phyloP scores from a whole-genome alignment of 75 land plant species.

The Pinus albicaulis region DNA sequence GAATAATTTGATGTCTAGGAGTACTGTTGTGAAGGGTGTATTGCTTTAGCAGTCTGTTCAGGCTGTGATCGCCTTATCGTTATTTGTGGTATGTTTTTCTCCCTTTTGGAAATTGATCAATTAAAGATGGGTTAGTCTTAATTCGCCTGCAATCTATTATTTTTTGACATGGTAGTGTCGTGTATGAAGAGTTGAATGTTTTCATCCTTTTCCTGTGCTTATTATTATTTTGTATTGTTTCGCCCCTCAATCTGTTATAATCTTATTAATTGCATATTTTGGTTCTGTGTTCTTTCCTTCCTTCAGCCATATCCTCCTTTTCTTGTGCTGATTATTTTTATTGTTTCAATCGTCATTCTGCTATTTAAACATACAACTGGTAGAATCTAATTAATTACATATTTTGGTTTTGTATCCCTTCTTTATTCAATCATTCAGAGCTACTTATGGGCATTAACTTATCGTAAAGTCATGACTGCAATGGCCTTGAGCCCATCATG shows the following conservation, averaged over 20 bases:
- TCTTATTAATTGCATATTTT: neutral
- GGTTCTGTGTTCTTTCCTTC: neutral
- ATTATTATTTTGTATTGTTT: neutral
- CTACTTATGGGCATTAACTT: too few relatives aligned
- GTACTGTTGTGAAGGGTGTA: slow-evolving; percentile 65
- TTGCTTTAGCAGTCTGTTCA: slow-evolving; percentile 73
- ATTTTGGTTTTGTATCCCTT: neutral
- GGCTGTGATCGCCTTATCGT: slow-evolving; percentile 50
- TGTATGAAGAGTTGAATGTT: too few relatives aligned
- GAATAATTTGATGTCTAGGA: slow-evolving; percentile 59
- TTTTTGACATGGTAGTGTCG: too few relatives aligned
- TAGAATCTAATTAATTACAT: neutral
- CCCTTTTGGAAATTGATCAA: neutral
- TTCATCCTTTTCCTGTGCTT: neutral
- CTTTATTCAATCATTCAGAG: neutral
- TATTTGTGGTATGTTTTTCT: slow-evolving; percentile 45
- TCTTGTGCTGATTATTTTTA: neutral
- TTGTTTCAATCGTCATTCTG: neutral
- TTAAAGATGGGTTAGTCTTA: neutral
- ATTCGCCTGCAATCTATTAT: too few relatives aligned
- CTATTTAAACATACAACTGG: neutral
- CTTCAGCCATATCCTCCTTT: neutral
- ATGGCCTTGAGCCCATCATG: neutral
- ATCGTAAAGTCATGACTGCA: neutral
- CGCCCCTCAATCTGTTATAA: neutral